Evolutionary conservation across 73 alveolate species (phyloP), one percentile per base, ranked within the genome.

Genomic region (Blepharisma japonicum): DNA sequence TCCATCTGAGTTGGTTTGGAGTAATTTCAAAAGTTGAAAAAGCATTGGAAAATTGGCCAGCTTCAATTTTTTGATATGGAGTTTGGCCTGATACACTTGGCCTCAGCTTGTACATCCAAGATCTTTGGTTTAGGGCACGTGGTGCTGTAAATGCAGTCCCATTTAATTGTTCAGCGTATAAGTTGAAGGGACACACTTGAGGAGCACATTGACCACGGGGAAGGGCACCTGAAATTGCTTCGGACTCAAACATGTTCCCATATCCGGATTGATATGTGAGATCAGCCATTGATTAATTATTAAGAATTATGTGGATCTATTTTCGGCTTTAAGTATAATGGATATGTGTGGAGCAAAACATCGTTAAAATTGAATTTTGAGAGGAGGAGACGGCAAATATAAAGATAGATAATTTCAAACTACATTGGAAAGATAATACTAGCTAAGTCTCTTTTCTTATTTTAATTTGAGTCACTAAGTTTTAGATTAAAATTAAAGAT

Each of bases 131-230:
- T 70, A 80, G 82, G 50, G 71, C 86, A 72, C 97, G 87, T 9
- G 93, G 87, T 56, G 80, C 83, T 7, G 96, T 90, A 81, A 92
- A 92, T 25, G 97, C 96, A 51, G 98, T 90, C n/a, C 98, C 98
- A 20, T 96, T 82, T 46, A 92, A 83, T 78, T 92, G 84, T 78
- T 92, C 98, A 38, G 96, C 96, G 77, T 90, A 89, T 23, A 92
- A 81, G 25, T 85, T 92, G 86, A 50, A 90, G 6, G 93, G 91
- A 81, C 97, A 90, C 72, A 81, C 53, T 61, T 92, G 86, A 45
- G 98, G 98, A 71, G 80, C 79, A 85, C 90, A 90, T 68, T 81
- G 74, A 50, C 90, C 95, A 47, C 68, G 55, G 6, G 98, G 98
- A 14, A 92, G 78, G 11, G 97, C 95, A n/a, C 94, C 96, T 9